These are phyloP conservation scores for Ganoderma leucocontextum DNA, from an alignment of 1,284 basidiomycete genomes.

Conservation along the genomic window DNA sequence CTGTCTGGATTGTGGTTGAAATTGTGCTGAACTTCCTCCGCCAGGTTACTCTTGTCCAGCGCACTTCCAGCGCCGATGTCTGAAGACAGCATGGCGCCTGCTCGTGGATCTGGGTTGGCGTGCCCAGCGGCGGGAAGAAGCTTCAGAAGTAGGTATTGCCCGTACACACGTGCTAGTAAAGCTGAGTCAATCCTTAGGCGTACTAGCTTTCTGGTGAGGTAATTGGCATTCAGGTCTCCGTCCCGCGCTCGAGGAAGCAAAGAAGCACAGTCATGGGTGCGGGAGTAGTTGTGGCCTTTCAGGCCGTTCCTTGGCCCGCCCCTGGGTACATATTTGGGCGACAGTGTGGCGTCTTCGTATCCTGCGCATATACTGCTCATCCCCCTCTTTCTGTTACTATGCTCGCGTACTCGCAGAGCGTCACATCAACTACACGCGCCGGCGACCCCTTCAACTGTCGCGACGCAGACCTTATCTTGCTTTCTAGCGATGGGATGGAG, in stretches of 20 bases:
- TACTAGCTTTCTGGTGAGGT: conserved; percentile 6
- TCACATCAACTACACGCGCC: neutral
- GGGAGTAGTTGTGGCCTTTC: conserved; percentile 1
- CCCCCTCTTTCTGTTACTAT: neutral
- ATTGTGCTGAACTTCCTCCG: neutral
- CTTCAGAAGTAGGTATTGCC: conserved; percentile 7
- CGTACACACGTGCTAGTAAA: conserved; percentile 11
- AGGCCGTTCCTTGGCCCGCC: neutral
- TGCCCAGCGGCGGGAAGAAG: conserved; percentile 8
- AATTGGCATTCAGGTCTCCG: conserved; percentile 7
- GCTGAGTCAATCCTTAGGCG: neutral
- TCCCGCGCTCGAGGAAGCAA: conserved; percentile 10
- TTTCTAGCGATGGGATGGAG: conserved; percentile 21
- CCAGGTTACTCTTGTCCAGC: neutral
- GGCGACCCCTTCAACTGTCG: conserved; percentile 21
- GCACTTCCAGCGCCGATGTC: no score
- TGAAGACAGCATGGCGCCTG: neutral
- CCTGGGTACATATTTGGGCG: conserved; percentile 11
- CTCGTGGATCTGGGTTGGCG: neutral
- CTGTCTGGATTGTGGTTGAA: neutral
- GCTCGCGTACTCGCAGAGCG: neutral
- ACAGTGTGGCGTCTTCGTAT: neutral
- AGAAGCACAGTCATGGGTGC: conserved; percentile 14
- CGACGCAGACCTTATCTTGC: conserved; percentile 22
- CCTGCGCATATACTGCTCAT: neutral